These are phyloP conservation scores for Venturia nashicola DNA, from an alignment of 2,329 filamentous ascomycete genomes.

Conservation along the genomic window DNA sequence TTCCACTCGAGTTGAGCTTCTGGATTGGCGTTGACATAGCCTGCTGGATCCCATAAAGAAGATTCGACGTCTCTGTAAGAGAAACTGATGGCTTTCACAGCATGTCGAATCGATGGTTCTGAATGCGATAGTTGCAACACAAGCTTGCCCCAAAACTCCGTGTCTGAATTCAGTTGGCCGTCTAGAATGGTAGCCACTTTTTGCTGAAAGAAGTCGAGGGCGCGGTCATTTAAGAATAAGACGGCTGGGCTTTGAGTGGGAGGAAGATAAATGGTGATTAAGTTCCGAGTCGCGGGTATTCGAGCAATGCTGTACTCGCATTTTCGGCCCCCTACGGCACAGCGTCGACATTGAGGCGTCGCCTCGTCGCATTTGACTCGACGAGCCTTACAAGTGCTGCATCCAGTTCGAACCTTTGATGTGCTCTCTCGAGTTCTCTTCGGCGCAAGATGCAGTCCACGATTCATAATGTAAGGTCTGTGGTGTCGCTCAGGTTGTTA, in stretches of 20 bases:
- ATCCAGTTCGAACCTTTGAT: constrained; percentile 4
- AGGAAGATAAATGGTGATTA: constrained; percentile 5
- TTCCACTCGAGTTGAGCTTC: not conserved
- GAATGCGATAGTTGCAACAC: not conserved
- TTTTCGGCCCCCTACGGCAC: not conserved
- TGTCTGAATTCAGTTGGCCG: not conserved
- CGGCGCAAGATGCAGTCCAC: not conserved
- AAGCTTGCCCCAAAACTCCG: constrained; percentile 2
- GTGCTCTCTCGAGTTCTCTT: constrained; percentile 6
- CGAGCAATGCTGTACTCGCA: constrained; percentile 4
- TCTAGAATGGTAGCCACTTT: not conserved
- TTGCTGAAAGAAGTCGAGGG: not conserved
- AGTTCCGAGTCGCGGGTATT: not conserved
- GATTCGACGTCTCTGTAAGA: no score
- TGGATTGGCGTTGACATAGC: not conserved
- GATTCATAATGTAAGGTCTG: not conserved
- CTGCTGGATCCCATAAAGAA: no score
- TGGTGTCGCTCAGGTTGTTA: not conserved
- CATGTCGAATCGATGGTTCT: no score
- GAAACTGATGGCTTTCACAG: no score
- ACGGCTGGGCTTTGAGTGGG: not conserved
- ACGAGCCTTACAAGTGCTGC: constrained; percentile 10
- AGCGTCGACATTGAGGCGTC: constrained; percentile 6
- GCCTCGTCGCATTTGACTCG: constrained; percentile 10
- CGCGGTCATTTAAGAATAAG: not conserved